Percentiles rank a stretch among this genome's conserved stretches.
Evolutionary conservation across 306 rosid species (phyloP).

Genomic region (Gastrolobium villosum): DNA sequence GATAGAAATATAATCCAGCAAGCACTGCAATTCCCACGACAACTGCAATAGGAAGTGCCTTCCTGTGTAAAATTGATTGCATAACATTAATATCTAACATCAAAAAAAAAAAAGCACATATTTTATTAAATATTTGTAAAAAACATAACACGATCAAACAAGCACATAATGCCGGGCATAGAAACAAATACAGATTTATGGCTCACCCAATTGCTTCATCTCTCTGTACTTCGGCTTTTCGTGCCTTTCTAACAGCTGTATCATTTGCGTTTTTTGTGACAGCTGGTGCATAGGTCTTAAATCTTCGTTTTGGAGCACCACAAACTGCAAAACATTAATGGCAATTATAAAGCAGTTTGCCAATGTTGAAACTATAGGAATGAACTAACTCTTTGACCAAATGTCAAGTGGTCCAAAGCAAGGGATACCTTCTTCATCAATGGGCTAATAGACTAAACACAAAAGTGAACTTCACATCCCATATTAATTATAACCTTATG

Average conservation of each 20-base stretch:
- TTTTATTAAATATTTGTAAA: no score
- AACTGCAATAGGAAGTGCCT: conserved; percentile 72
- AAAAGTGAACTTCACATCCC: no score
- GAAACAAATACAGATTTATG: conserved; percentile 8
- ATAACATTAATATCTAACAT: conserved; percentile 23
- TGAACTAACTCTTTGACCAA: no score
- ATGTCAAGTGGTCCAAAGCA: no score
- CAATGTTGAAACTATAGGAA: no score
- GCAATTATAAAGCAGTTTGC: conserved; percentile 11
- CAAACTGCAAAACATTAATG: conserved; percentile 64
- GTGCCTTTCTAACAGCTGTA: conserved; percentile 57
- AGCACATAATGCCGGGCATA: background rate
- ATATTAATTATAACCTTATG: no score
- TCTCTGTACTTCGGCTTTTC: conserved; percentile 69
- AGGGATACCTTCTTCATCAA: no score
- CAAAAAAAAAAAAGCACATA: no score
- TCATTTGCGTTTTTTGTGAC: conserved; percentile 64
- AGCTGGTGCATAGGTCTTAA: conserved; percentile 66
- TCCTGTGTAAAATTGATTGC: conserved; percentile 54
- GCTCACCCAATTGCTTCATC: conserved; percentile 81
- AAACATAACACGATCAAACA: no score
- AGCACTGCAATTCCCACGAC: conserved; percentile 74
- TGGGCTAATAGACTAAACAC: no score
- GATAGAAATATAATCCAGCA: conserved; percentile 73
- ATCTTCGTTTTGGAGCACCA: conserved; percentile 90